phyloP scores from a whole-genome alignment of 257 asterid genomes.

The Solanum arcanum region DNA sequence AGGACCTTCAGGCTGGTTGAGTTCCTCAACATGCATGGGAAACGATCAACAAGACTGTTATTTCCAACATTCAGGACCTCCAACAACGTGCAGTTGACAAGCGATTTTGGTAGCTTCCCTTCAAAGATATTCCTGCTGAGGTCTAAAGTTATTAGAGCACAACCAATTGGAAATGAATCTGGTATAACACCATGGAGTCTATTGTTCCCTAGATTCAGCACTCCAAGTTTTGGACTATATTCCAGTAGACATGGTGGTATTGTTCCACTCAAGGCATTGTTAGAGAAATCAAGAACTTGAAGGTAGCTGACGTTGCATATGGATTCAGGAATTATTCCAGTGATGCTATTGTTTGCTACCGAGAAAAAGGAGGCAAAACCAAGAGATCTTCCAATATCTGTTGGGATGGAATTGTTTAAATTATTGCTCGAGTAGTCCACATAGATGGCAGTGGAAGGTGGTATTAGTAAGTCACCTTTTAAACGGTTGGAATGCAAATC shows the following conservation, averaged over 20 bases:
- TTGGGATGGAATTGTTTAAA: neutral
- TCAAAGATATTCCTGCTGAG: slow-evolving; percentile 15
- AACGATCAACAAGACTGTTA: slow-evolving; percentile 20
- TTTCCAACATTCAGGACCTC: slow-evolving; percentile 38
- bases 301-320: too few relatives aligned
- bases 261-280: too few relatives aligned
- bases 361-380: neutral
- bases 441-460: neutral
- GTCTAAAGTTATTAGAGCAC: slow-evolving; percentile 27
- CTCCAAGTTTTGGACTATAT: neutral
- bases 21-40: slow-evolving; percentile 20
- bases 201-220: slow-evolving; percentile 24
- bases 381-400: neutral
- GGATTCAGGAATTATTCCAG: too few relatives aligned
- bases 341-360: neutral
- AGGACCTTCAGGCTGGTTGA: slow-evolving; percentile 1
- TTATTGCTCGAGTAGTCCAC: neutral
- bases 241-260: neutral
- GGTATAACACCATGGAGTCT: slow-evolving; percentile 24
- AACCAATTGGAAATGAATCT: slow-evolving; percentile 5
- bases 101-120: slow-evolving; percentile 29
- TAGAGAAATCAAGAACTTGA: too few relatives aligned
- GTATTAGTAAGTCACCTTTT: neutral
- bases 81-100: slow-evolving; percentile 19
- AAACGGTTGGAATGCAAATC: neutral